Percentiles rank a stretch among this genome's conserved stretches.
phyloP scores from a whole-genome alignment of 148 eudicot species.

The Linanthus parryae region DNA sequence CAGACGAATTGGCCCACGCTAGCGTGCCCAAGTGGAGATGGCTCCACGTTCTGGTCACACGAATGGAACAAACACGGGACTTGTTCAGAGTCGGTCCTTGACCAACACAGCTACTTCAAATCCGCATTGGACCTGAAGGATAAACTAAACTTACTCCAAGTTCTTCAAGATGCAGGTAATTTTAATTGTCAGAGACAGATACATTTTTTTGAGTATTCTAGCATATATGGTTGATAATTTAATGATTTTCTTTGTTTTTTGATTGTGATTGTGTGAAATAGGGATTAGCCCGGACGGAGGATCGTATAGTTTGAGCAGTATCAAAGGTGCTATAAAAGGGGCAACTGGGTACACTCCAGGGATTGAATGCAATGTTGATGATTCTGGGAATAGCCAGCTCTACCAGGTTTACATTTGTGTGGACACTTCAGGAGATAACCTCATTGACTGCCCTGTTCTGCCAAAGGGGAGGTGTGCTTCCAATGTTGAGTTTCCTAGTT shows the following conservation, averaged over 20 bases:
- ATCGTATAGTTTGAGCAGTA: constrained; percentile 48
- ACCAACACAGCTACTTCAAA: constrained; percentile 37
- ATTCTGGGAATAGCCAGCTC: constrained; percentile 56
- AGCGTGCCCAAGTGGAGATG: constrained; percentile 47
- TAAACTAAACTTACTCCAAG: constrained; percentile 24
- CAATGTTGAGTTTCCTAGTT: constrained; percentile 41
- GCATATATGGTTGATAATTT: too few species aligned
- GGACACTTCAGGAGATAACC: constrained; percentile 31
- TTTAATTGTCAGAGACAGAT: too few species aligned
- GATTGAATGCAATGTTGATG: constrained; percentile 63
- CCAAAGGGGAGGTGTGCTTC: constrained; percentile 43
- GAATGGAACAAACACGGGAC: constrained; percentile 64
- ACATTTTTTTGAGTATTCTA: too few species aligned
- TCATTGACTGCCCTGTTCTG: constrained; percentile 43
- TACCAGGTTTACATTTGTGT: constrained; percentile 75
- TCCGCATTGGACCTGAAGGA: constrained; percentile 33
- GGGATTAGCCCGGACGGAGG: constrained; percentile 59
- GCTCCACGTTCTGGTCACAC: constrained; percentile 44
- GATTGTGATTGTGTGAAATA: too few species aligned
- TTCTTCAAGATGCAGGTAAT: constrained; percentile 33
- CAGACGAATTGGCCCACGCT: constrained; percentile 49
- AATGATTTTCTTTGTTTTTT: too few species aligned
- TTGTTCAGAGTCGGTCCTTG: constrained; percentile 41
- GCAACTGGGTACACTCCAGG: constrained; percentile 53
- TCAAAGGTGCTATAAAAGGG: constrained; percentile 38